phyloP scores from a whole-genome alignment of 1,284 basidiomycete genomes.

The Ustilago xerochloae region DNA sequence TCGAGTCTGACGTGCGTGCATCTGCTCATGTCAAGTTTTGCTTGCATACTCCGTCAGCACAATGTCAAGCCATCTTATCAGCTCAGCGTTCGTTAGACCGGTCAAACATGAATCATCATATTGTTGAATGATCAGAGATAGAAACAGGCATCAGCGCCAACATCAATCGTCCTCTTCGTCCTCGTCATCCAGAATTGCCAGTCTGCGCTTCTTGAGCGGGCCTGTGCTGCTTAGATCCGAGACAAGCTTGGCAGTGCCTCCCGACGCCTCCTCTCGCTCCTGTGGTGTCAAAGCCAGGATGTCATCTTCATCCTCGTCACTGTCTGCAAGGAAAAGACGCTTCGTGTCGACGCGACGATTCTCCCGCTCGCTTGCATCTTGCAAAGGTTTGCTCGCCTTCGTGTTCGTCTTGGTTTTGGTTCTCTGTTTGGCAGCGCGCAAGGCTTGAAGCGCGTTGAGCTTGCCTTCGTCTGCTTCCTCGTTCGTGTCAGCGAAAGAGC shows the following conservation, averaged over 20 bases:
- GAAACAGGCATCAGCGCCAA: too few species aligned
- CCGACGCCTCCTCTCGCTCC: constrained; percentile 1
- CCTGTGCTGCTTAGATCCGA: neutral
- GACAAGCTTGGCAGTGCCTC: neutral
- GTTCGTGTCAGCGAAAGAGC: constrained; percentile 29
- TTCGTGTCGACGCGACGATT: constrained; percentile 34
- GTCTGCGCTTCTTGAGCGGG: constrained; percentile 19
- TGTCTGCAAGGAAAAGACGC: constrained; percentile 38
- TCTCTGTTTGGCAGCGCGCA: constrained; percentile 29
- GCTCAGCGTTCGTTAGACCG: too few species aligned
- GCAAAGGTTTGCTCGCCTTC: constrained; percentile 10
- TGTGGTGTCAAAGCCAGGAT: constrained; percentile 20
- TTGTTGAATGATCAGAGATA: neutral
- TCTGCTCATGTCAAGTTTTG: neutral
- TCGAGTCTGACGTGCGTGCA: neutral
- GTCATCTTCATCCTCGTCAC: constrained; percentile 35
- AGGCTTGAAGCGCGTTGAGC: constrained; percentile 21
- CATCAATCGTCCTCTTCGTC: constrained; percentile 18
- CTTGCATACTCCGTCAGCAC: too few species aligned
- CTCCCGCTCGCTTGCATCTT: constrained; percentile 23
- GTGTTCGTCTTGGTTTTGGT: constrained; percentile 10
- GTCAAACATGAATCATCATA: too few species aligned
- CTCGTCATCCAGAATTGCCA: constrained; percentile 37
- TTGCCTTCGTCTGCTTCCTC: constrained; percentile 22
- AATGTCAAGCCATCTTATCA: too few species aligned